Base-by-base conservation (phyloP, 2,329 filamentous ascomycete species). In the Fusarium verticillioides region DNA sequence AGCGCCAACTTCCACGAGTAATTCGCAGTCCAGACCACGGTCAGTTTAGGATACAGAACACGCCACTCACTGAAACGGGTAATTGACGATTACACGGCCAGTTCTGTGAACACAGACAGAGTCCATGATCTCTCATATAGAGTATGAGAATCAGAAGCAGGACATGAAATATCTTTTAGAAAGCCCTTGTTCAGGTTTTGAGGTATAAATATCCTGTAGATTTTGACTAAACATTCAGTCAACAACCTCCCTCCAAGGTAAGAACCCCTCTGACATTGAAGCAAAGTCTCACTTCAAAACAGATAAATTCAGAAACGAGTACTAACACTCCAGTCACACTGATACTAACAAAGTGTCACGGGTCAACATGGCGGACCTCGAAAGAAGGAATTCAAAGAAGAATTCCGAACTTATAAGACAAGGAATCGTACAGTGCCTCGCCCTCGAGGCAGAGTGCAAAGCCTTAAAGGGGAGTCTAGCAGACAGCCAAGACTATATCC, bases 161-260 rank as follows among this genome's bases (percentile, higher is more conserved):
- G 8, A 19, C 9, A 18, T 5, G 2, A 0, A 4, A 6, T 5
- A 3, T 23, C 9, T 32, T 2, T 28, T 0, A 28, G 44, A 46
- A n/a, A 21, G 11, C 7, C 3, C 18, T 30, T 18, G 0, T 12
- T 0, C 4, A 23, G 7, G 4, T 8, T 10, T 2, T 0, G 2
- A 7, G 8, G 11, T 50, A 50, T 52, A 34, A 23, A 6, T 34
- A 23, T 6, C 4, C 12, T 0, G 3, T n/a, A 13, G 4, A 19
- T 5, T 9, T 7, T 23, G 6, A 0, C 12, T 6, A 28, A 28
- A 28, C 9, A n/a, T 32, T 15, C 10, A n/a, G 13, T 18, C 8
- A 21, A 18, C 7, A n/a, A 28, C 6, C 15, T 2, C 10, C 11
- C 10, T 1, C 11, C 5, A 34, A 34, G 21, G n/a, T 23, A 23